A percentile compares a stretch with the other conserved stretches of the same genome.
phyloP scores from a whole-genome alignment of 495 filamentous ascomycete genomes.

The Usnea hakonensis region DNA sequence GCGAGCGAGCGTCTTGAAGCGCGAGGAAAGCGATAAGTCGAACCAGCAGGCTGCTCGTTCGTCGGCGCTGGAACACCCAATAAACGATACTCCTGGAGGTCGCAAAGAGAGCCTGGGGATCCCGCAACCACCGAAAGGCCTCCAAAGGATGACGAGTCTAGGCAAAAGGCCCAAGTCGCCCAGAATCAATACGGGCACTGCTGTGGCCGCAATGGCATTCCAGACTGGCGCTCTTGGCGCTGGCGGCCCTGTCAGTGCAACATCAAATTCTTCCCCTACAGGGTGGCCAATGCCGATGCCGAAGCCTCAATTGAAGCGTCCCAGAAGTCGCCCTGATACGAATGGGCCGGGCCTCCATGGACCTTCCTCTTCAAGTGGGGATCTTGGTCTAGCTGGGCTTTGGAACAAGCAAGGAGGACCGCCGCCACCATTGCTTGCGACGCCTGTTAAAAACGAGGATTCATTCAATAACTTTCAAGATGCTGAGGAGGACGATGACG shows the following conservation, averaged over 20 bases:
- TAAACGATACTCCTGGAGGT: conserved; percentile 29
- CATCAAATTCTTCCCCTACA: conserved; percentile 44
- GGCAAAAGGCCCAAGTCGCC: conserved; percentile 51
- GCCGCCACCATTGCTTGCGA: conserved; percentile 38
- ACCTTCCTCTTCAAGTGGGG: conserved; percentile 26
- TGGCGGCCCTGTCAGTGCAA: conserved; percentile 51
- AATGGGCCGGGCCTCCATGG: conserved; percentile 19
- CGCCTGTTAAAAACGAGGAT: conserved; percentile 30
- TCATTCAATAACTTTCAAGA: conserved; percentile 26
- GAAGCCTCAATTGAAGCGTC: conserved; percentile 48
- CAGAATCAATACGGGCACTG: conserved; percentile 50
- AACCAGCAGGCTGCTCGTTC: conserved; percentile 28
- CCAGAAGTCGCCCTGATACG: conserved; percentile 70
- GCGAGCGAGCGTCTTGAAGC: conserved; percentile 42
- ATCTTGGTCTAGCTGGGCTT: conserved; percentile 37
- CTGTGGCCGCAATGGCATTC: conserved; percentile 54
- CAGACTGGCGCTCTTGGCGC: conserved; percentile 57
- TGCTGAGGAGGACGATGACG: conserved; percentile 41
- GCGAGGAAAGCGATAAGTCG: conserved; percentile 35
- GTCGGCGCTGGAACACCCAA: conserved; percentile 29
- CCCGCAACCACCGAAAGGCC: conserved; percentile 27
- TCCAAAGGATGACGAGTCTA: conserved; percentile 48
- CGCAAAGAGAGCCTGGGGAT: conserved; percentile 45
- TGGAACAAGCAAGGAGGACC: conserved; percentile 45
- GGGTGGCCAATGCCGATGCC: conserved; percentile 32